Evolutionary conservation across 148 eudicot genomes (phyloP).

Genomic region (Spergularia bocconei): DNA sequence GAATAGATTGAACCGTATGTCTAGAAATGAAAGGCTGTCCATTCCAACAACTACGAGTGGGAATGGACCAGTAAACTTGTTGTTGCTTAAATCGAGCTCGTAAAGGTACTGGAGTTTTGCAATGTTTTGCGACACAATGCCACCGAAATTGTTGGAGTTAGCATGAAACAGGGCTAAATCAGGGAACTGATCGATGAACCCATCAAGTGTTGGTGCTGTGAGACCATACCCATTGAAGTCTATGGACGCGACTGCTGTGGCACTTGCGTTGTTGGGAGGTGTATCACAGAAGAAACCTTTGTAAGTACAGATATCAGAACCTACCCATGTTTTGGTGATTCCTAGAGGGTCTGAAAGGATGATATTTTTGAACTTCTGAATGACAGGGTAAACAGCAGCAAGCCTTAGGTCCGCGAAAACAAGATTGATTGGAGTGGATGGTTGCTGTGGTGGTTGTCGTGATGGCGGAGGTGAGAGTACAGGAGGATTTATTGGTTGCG

Average conservation of each 20-base stretch:
- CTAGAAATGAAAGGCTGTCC: constrained; percentile 51
- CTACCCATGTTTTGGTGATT: constrained; percentile 70
- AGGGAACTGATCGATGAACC: constrained; percentile 72
- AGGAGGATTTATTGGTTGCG: neutral
- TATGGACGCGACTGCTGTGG: constrained; percentile 57
- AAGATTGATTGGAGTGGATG: constrained; percentile 18
- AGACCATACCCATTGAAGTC: constrained; percentile 81
- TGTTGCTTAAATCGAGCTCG: constrained; percentile 87
- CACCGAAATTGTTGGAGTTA: constrained; percentile 69
- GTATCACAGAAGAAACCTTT: constrained; percentile 65
- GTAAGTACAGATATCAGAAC: constrained; percentile 65
- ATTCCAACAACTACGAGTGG: constrained; percentile 59
- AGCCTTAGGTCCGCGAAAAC: constrained; percentile 53
- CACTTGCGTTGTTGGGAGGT: constrained; percentile 66
- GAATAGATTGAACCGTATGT: constrained; percentile 69
- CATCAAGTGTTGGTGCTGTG: constrained; percentile 52
- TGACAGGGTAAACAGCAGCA: constrained; percentile 53
- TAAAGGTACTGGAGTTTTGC: constrained; percentile 64
- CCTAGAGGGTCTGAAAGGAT: constrained; percentile 70
- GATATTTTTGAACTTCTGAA: constrained; percentile 57
- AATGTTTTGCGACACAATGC: constrained; percentile 47
- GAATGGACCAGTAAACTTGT: constrained; percentile 67
- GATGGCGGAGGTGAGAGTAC: constrained; percentile 9
- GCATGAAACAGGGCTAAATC: constrained; percentile 83
- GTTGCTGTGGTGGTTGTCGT: constrained; percentile 5